phyloP scores from a whole-genome alignment of 1,139 yeast genomes.

The Geotrichum candidum region DNA sequence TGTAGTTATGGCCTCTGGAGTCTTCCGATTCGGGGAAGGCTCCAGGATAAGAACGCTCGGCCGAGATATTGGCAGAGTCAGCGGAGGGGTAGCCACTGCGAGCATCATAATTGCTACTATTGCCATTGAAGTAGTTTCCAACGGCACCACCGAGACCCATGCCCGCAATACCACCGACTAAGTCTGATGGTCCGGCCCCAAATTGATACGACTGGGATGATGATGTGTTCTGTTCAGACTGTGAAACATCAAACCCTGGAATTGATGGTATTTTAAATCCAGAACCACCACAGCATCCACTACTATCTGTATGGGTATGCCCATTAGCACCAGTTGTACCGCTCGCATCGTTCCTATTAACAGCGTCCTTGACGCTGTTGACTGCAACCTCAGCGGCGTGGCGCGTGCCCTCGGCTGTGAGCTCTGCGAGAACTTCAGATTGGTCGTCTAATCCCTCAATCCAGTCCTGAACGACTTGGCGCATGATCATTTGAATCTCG shows the following conservation, averaged over 20 bases:
- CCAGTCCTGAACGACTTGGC: slow-evolving; percentile 21
- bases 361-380: not conserved
- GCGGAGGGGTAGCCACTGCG: not conserved
- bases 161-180: not conserved
- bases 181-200: not conserved
- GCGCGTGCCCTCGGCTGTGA: not conserved
- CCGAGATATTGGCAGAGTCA: not conserved
- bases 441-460: slow-evolving; percentile 1
- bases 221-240: not conserved
- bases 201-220: not conserved
- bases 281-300: not conserved
- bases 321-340: not conserved
- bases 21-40: not conserved
- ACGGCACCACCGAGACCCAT: not conserved
- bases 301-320: not conserved
- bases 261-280: not conserved
- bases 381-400: not conserved
- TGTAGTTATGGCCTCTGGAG: not conserved
- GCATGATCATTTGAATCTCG: slow-evolving; percentile 22
- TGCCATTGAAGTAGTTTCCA: not conserved
- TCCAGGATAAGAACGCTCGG: not conserved
- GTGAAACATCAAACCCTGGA: not conserved
- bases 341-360: not conserved
- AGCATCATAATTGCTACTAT: not conserved
- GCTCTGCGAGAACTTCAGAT: not conserved